A percentile compares a stretch with the other conserved stretches of the same genome.
Conservation (phyloP, 495 filamentous ascomycete species). For the Pseudomonodictys pantanalensis region DNA sequence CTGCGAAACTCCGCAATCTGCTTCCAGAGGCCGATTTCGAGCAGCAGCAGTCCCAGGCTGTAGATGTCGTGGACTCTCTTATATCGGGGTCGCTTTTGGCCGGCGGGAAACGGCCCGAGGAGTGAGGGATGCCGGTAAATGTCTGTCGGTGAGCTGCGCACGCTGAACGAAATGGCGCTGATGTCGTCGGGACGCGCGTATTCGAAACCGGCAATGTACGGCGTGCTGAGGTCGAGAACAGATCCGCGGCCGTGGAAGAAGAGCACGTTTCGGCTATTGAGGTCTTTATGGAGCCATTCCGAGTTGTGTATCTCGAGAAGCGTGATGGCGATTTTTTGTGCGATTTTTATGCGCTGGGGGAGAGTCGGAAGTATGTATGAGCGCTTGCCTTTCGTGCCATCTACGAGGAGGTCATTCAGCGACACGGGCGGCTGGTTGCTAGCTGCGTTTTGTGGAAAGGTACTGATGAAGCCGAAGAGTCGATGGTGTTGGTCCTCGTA, state of each 20-base stretch:
- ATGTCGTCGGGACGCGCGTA: not conserved
- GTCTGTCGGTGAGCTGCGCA: constrained; percentile 45
- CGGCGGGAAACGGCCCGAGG: constrained; percentile 44
- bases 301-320: not conserved
- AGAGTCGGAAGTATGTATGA: not conserved
- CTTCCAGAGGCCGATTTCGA: constrained; percentile 60
- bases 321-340: not conserved
- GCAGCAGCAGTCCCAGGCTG: constrained; percentile 56
- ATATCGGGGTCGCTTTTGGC: constrained; percentile 50
- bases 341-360: not conserved
- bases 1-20: constrained; percentile 41
- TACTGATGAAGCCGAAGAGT: not conserved
- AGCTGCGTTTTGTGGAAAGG: not conserved
- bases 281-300: not conserved
- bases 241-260: not conserved
- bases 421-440: not conserved
- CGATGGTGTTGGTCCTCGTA: not conserved
- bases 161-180: constrained; percentile 32
- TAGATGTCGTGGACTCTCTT: constrained; percentile 55
- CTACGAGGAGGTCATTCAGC: not conserved
- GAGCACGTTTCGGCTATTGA: not conserved
- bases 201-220: not conserved
- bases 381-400: not conserved
- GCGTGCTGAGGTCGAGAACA: not conserved
- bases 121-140: constrained; percentile 55